A percentile compares a stretch with the other conserved stretches of the same genome.
Conservation (phyloP, 108 stramenopile species). For the Skeletonema tropicum region DNA sequence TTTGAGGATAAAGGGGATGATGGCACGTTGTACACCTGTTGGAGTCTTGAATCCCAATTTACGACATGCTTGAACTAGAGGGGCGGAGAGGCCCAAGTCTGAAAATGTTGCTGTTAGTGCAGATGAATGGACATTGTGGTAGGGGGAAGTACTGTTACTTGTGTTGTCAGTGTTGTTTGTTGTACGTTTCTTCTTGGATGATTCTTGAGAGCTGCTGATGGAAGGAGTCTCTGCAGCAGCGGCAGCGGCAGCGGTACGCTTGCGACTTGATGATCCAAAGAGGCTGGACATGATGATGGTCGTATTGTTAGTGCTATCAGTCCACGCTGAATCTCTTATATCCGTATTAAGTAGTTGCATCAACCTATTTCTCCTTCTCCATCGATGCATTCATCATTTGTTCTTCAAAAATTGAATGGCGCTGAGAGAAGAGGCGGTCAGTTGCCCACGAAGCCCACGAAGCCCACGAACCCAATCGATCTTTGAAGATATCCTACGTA, state of each 20-base stretch:
- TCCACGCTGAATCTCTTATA: too few species aligned
- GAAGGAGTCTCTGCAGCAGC: neutral
- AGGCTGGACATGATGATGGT: neutral
- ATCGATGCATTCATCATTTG: neutral
- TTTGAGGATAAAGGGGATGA: constrained; percentile 71
- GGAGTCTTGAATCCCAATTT: constrained; percentile 68
- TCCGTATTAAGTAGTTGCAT: too few species aligned
- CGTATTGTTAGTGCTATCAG: neutral
- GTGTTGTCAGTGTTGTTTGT: neutral
- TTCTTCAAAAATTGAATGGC: neutral
- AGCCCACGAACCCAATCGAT: too few species aligned
- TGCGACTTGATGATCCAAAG: neutral
- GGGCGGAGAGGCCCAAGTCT: constrained; percentile 65
- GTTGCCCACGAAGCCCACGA: too few species aligned
- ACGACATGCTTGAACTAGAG: constrained; percentile 71
- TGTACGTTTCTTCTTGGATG: neutral
- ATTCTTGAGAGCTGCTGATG: neutral
- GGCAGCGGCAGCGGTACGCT: neutral
- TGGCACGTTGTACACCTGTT: constrained; percentile 74
- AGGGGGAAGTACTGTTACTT: neutral
- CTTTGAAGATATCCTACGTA: too few species aligned
- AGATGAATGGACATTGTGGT: neutral
- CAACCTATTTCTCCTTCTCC: too few species aligned
- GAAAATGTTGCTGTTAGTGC: constrained; percentile 52
- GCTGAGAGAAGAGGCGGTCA: too few species aligned